Base-by-base conservation (phyloP, 2,329 filamentous ascomycete genomes). In the Emergomyces orientalis region DNA sequence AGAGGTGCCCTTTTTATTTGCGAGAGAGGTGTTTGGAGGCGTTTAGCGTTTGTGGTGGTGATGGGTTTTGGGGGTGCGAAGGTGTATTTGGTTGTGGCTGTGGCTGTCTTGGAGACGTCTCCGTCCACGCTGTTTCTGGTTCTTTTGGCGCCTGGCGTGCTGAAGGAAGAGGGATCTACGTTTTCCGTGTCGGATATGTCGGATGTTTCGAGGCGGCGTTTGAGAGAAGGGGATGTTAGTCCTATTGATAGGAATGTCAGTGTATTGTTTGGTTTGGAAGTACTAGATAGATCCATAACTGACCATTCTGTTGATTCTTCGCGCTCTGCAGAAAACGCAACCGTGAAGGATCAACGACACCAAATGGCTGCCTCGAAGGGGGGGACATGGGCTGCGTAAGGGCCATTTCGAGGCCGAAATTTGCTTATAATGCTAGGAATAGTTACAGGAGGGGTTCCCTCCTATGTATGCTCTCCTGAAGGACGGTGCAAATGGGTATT, bases 161-260 rank as follows among this genome's bases (percentile, higher is more conserved):
- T 80, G 65, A 76, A 37, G 62, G 77, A 71, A 41, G 73, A 72
- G 8, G 84, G 85, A 64, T 86, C 83, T 63, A 84, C 75, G 68
- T 87, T 87, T 72, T 87, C 84, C 59, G 78, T 72, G 69, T 86
- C 83, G 60, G 81, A 78, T 67, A 77, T 76, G 63, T 76, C 72
- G 37, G 77, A 73, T 25, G 76, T 71, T 43, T 76, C 72, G 65
- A 73, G 74, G 64, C 78, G 73, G 68, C 81, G 79, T 71, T 84
- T 84, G 64, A 75, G 73, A 59, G 69, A 75, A 64, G 65, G 76
- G 69, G 77, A 71, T 70, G 69, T 41, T 61, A 63, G 9, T 63
- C 61, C 51, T 65, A 52, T 59, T 60, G 60, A 64, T 57, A 59
- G 49, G 41, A 37, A 37, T 59, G 61, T 65, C 14, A 66, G 51